These are phyloP conservation scores for Colletotrichum sp. DNA, from an alignment of 2,329 filamentous ascomycete genomes.

Conservation along the genomic window DNA sequence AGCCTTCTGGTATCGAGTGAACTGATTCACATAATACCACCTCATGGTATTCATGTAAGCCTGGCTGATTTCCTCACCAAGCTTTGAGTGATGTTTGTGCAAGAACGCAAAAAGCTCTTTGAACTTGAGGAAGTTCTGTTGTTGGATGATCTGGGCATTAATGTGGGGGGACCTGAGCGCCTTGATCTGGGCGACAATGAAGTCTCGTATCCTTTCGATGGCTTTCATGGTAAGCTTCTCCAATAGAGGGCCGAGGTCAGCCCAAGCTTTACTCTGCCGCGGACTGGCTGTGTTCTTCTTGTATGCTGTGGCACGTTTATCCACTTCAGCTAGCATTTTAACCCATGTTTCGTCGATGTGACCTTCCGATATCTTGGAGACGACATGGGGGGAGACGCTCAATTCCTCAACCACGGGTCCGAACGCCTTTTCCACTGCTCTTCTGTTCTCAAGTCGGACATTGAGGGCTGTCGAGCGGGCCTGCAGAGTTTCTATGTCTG, in stretches of 20 bases:
- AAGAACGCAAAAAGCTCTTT: slow-evolving; percentile 90
- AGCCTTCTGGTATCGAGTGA: slow-evolving; percentile 83
- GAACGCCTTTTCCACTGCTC: slow-evolving; percentile 85
- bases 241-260: slow-evolving; percentile 84
- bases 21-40: slow-evolving; percentile 96
- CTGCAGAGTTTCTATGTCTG: slow-evolving; percentile 94
- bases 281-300: slow-evolving; percentile 69
- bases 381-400: slow-evolving; percentile 82
- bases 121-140: slow-evolving; percentile 87
- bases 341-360: slow-evolving; percentile 91
- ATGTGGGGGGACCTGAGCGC: slow-evolving; percentile 93
- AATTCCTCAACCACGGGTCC: slow-evolving; percentile 92
- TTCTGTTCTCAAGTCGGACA: slow-evolving; percentile 85
- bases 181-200: slow-evolving; percentile 93
- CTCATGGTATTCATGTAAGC: slow-evolving; percentile 99
- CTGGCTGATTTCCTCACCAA: slow-evolving; percentile 88
- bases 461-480: slow-evolving; percentile 84
- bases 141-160: slow-evolving; percentile 96
- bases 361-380: slow-evolving; percentile 86
- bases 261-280: slow-evolving; percentile 73
- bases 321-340: slow-evolving; percentile 81
- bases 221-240: slow-evolving; percentile 85
- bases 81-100: slow-evolving; percentile 77
- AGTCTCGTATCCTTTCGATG: slow-evolving; percentile 89
- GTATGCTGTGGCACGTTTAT: slow-evolving; percentile 76